Evolutionary conservation across 1,284 basidiomycete species (phyloP).

Genomic region (Rhodofomes roseus): DNA sequence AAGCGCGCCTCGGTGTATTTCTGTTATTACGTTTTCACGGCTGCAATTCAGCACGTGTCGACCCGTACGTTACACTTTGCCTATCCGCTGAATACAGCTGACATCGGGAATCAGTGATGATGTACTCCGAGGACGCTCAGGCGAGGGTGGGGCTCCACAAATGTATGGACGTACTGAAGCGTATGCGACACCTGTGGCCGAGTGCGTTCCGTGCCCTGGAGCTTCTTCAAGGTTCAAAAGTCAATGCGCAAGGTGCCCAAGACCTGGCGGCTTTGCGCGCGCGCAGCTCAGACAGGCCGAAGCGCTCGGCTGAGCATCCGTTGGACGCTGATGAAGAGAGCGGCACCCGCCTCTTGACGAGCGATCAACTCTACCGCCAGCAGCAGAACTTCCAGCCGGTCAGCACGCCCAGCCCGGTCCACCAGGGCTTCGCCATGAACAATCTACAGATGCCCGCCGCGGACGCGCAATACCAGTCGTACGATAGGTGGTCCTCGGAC

Average conservation of each 20-base stretch:
- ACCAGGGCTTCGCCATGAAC: constrained; percentile 19
- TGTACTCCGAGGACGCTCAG: constrained; percentile 64
- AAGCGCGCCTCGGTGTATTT: constrained; percentile 69
- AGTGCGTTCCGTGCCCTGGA: constrained; percentile 72
- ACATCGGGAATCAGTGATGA: constrained; percentile 42
- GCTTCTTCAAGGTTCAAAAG: constrained; percentile 64
- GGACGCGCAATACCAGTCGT: constrained; percentile 32
- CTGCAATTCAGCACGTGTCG: constrained; percentile 78
- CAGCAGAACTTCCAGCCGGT: constrained; percentile 17
- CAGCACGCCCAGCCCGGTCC: constrained; percentile 5
- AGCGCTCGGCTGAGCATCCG: constrained; percentile 21
- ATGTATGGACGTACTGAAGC: constrained; percentile 66
- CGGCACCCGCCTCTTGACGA: constrained; percentile 13
- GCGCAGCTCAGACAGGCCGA: constrained; percentile 14
- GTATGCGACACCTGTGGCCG: constrained; percentile 76
- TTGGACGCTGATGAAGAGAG: constrained; percentile 15
- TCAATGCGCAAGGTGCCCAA: constrained; percentile 30
- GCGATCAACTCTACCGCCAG: constrained; percentile 19
- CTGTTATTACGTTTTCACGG: constrained; percentile 80
- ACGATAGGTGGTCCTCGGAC: constrained; percentile 50
- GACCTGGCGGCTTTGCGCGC: constrained; percentile 12
- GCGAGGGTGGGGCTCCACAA: constrained; percentile 59
- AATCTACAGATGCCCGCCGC: constrained; percentile 19
- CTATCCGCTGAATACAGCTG: background rate
- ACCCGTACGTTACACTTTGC: constrained; percentile 39